Evolutionary conservation across 2,329 filamentous ascomycete species (phyloP), one percentile per base, ranked within the genome.

Genomic region (Lecanicillium sp.): DNA sequence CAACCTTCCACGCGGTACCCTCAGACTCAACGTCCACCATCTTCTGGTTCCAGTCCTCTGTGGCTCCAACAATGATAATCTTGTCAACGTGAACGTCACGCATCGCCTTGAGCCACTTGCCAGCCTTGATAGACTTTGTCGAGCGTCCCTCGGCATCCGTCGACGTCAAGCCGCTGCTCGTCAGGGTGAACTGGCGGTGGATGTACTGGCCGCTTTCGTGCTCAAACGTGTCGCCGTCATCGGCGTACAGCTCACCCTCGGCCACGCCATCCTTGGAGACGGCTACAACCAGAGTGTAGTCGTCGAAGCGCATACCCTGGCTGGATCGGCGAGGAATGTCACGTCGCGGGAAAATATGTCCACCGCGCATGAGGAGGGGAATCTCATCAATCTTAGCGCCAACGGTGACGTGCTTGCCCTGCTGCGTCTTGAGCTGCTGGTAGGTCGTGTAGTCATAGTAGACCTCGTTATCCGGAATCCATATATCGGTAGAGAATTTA

Each of bases 361-460:
- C 92, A 33, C 87, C 90, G 49, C 84, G 87, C 83, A 96, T 92
- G 32, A 98, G 70, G 12, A 98, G 64, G 1, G 92, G 90, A 14
- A 95, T 85, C 51, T 82, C 86, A 40, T 95, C 85, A 3, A 96
- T 70, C 0, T 89, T 85, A 1, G 90, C 85, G 1, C 76, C 63
- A 28, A 95, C 67, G 1, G 75, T 83, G 44, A 86, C 69, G 29
- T 65, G 67, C 58, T 83, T 82, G 46, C 85, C 84, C 45, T 80
- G 78, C 17, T 82, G 74, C 16, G 80, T 80, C 29, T 69, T 61
- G 54, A 94, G 78, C 31, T 78, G 67, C 30, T 82, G 78, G 64
- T 87, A 95, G 51, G 86, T 86, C 56, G 92, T 94, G 67, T 98
- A 98, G 62, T 96, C 85, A 54, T 89, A 98, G 62, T 98, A 96